Evolutionary conservation across 2,329 filamentous ascomycete genomes (phyloP).

Genomic region (Pseudocercospora eumusae): DNA sequence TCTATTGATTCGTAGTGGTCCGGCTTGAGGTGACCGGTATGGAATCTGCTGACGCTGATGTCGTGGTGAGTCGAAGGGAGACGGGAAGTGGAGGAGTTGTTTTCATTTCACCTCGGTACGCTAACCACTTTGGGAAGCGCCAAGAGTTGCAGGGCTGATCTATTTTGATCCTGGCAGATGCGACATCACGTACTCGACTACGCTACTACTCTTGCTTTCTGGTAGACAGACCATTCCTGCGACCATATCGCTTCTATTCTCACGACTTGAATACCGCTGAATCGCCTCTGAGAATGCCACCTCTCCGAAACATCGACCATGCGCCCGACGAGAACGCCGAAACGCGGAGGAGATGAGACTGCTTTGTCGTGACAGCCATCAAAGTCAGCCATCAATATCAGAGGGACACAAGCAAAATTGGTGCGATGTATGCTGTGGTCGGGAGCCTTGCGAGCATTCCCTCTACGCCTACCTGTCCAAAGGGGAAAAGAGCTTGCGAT

Average conservation of each 20-base stretch:
- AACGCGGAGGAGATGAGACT: conserved; percentile 3
- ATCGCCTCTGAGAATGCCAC: background rate
- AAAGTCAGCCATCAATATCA: background rate
- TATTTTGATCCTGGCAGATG: background rate
- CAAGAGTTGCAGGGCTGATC: conserved; percentile 4
- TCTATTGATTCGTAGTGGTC: background rate
- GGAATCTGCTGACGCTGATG: background rate
- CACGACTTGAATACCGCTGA: background rate
- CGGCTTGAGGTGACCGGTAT: background rate
- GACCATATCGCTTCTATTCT: background rate
- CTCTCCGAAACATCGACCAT: background rate
- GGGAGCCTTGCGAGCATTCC: background rate
- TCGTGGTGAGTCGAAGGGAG: background rate
- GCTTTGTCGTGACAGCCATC: conserved; percentile 5
- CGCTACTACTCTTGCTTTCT: background rate
- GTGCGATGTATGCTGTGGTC: background rate
- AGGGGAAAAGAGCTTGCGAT: no score
- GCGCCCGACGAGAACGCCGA: conserved; percentile 7
- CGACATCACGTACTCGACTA: background rate
- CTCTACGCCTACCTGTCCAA: no score
- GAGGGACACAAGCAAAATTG: background rate
- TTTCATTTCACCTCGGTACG: background rate
- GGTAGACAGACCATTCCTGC: background rate
- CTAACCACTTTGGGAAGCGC: background rate
- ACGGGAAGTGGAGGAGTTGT: background rate